Percentiles rank a stretch among this genome's conserved stretches.
Evolutionary conservation across 2,329 filamentous ascomycete genomes (phyloP).

Genomic region (Mollisiaceae sp.): DNA sequence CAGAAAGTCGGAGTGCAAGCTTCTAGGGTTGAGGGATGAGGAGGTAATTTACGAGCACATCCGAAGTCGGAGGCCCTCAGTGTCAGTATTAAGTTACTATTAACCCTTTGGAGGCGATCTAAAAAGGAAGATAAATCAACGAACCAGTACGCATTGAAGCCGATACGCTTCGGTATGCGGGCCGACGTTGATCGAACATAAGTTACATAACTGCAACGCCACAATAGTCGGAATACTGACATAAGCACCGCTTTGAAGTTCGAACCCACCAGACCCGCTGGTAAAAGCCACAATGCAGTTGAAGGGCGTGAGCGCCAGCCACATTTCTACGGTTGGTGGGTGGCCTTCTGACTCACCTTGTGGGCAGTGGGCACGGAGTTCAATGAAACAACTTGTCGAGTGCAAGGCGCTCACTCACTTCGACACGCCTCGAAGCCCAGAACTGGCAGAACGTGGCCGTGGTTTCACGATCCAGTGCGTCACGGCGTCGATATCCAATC

Average conservation of each 20-base stretch:
- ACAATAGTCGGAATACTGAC: too few relatives aligned
- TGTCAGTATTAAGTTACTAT: conserved; percentile 2
- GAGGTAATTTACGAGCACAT: background rate
- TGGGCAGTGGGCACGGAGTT: background rate
- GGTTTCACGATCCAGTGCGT: background rate
- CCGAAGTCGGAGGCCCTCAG: conserved; percentile 7
- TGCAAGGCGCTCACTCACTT: conserved; percentile 2
- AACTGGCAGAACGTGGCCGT: background rate
- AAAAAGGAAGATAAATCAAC: background rate
- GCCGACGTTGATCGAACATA: background rate
- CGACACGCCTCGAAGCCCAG: background rate
- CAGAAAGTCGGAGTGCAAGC: background rate
- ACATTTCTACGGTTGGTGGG: background rate
- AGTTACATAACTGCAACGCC: too few relatives aligned
- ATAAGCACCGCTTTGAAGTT: conserved; percentile 1
- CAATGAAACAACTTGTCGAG: conserved; percentile 7
- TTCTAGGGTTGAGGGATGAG: background rate
- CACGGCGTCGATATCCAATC: conserved; percentile 4
- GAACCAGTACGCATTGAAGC: background rate
- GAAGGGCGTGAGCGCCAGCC: background rate
- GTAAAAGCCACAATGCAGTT: background rate
- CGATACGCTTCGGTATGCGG: background rate
- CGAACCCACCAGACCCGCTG: too few relatives aligned
- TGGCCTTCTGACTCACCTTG: background rate
- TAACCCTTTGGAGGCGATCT: background rate